These are phyloP conservation scores for Solanum corneliomulleri DNA, from an alignment of 257 asterid species.

Conservation along the genomic window DNA sequence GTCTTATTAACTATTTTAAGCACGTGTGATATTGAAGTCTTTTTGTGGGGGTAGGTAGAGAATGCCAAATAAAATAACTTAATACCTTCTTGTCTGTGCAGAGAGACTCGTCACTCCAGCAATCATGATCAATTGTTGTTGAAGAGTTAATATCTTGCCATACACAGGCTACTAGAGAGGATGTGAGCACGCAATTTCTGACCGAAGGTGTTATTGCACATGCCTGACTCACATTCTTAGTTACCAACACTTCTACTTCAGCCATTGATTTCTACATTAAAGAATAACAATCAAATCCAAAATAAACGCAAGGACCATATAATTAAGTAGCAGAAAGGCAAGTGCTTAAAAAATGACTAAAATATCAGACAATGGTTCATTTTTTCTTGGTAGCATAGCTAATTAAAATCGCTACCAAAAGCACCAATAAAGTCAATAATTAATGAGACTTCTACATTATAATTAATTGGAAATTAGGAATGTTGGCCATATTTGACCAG, in stretches of 20 bases:
- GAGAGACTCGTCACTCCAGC: conserved; percentile 78
- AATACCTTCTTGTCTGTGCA: conserved; percentile 62
- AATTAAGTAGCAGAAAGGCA: not conserved
- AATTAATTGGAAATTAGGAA: not conserved
- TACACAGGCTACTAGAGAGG: conserved; percentile 77
- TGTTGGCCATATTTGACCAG: not conserved
- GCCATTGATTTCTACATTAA: conserved; percentile 62
- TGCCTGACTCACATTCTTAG: conserved; percentile 59
- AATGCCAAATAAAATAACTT: not conserved
- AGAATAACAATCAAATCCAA: not conserved
- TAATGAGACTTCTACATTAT: not conserved
- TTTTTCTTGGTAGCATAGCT: not conserved
- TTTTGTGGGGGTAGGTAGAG: not conserved
- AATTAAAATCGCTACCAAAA: not conserved
- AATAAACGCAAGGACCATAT: not conserved
- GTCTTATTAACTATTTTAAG: not conserved
- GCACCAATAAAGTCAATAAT: not conserved
- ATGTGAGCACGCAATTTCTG: conserved; percentile 62
- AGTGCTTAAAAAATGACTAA: not conserved
- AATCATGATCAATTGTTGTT: conserved; percentile 41
- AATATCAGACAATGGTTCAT: not conserved
- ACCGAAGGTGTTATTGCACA: conserved; percentile 57
- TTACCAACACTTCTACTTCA: conserved; percentile 54
- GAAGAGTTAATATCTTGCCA: conserved; percentile 46
- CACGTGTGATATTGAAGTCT: not conserved